phyloP scores from a whole-genome alignment of 331 rosid genomes.

The Saraca asoca region DNA sequence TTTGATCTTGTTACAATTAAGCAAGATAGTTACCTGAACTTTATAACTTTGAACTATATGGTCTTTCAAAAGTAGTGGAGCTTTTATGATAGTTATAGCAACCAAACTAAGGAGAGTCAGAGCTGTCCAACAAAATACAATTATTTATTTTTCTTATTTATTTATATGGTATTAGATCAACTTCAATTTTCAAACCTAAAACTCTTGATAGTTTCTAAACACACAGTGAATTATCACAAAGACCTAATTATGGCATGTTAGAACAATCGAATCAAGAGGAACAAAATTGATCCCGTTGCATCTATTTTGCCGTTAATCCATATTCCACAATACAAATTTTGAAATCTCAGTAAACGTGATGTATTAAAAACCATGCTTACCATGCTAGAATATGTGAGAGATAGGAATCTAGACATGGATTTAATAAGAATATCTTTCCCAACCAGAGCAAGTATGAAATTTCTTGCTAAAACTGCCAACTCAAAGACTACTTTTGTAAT shows the following conservation, averaged over 20 bases:
- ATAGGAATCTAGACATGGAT: conserved; percentile 47
- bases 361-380: conserved; percentile 48
- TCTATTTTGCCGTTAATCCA: conserved; percentile 24
- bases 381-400: conserved; percentile 42
- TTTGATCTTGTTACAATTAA: neutral
- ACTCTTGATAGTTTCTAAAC: conserved; percentile 3
- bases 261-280: conserved; percentile 28
- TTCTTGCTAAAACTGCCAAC: conserved; percentile 61
- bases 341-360: conserved; percentile 19
- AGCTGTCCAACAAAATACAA: neutral
- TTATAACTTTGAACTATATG: neutral
- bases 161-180: conserved; percentile 22
- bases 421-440: conserved; percentile 40
- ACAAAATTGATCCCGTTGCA: conserved; percentile 29
- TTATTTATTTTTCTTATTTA: conserved; percentile 15
- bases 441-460: conserved; percentile 44
- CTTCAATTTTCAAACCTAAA: conserved; percentile 23
- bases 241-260: conserved; percentile 22
- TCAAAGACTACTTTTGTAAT: conserved; percentile 59
- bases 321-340: conserved; percentile 26
- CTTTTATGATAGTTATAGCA: neutral
- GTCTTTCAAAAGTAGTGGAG: neutral
- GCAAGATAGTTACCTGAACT: neutral
- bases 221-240: conserved; percentile 28
- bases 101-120: neutral